These are phyloP conservation scores for Curvularia sp. DNA, from an alignment of 2,329 filamentous ascomycete genomes.

Conservation along the genomic window DNA sequence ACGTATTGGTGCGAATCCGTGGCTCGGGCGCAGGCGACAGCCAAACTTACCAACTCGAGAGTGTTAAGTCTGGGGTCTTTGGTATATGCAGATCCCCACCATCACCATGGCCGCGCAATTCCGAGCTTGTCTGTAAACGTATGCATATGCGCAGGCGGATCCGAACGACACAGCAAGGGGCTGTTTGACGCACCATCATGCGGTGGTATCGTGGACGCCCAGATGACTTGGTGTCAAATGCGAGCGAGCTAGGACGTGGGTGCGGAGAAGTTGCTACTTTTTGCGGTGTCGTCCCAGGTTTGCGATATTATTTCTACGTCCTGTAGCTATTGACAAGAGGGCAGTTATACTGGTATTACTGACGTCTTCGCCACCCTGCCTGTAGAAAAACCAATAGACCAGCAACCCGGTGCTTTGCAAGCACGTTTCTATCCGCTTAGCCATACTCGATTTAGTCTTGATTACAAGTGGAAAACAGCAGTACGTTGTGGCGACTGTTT, in stretches of 20 bases:
- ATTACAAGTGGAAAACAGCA: too few species aligned
- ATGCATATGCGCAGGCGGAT: neutral
- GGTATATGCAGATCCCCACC: neutral
- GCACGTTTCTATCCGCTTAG: neutral
- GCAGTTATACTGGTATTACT: neutral
- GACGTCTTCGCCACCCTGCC: neutral
- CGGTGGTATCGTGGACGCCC: neutral
- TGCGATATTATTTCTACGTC: neutral
- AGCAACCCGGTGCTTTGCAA: neutral
- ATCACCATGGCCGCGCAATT: neutral
- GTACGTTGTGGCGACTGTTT: too few species aligned
- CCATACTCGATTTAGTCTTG: too few species aligned
- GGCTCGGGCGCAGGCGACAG: neutral
- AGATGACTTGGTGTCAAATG: neutral
- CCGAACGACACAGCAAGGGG: neutral
- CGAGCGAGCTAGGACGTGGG: neutral
- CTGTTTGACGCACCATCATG: neutral
- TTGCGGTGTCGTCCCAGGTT: neutral
- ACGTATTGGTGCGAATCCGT: neutral
- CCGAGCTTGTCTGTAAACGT: neutral
- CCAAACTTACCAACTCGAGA: neutral
- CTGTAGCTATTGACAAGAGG: neutral
- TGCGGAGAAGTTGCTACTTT: neutral
- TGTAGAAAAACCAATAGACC: neutral
- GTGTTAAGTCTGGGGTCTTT: neutral